Conservation (phyloP, 768 basidiomycete genomes). For the Pleurotus tuber-regium region DNA sequence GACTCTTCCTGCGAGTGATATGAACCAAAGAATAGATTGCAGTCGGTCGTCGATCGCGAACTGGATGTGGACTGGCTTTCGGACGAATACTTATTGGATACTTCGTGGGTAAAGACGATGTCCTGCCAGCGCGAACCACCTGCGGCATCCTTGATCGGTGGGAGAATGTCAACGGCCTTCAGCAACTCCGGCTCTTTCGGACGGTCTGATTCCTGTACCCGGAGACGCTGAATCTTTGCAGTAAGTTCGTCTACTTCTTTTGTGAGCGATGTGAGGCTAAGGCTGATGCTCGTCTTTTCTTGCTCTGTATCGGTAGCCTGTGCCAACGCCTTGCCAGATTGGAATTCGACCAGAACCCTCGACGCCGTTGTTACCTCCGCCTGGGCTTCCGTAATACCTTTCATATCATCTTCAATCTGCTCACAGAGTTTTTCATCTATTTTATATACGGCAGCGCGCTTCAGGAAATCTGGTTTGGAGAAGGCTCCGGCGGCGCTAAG, state of each 20-base stretch:
- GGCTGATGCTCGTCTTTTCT: slow-evolving; percentile 15
- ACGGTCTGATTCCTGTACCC: neutral
- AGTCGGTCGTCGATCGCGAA: no score
- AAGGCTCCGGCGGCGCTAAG: no score
- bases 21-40: no score
- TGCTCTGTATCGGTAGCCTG: slow-evolving; percentile 18
- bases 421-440: no score
- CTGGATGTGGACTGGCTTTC: no score
- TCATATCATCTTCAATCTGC: no score
- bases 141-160: slow-evolving; percentile 13
- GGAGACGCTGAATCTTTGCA: slow-evolving; percentile 15
- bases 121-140: slow-evolving; percentile 25
- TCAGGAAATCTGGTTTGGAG: no score
- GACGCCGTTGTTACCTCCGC: slow-evolving; percentile 15
- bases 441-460: no score
- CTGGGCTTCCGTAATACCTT: neutral
- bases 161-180: slow-evolving; percentile 10
- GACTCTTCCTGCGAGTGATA: no score
- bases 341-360: slow-evolving; percentile 16
- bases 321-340: slow-evolving; percentile 17
- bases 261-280: slow-evolving; percentile 16
- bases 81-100: neutral
- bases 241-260: slow-evolving; percentile 19
- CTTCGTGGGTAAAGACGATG: slow-evolving; percentile 14
- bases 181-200: no score